Evolutionary conservation across 1,284 basidiomycete genomes (phyloP).

Genomic region (Coniophora puteana): DNA sequence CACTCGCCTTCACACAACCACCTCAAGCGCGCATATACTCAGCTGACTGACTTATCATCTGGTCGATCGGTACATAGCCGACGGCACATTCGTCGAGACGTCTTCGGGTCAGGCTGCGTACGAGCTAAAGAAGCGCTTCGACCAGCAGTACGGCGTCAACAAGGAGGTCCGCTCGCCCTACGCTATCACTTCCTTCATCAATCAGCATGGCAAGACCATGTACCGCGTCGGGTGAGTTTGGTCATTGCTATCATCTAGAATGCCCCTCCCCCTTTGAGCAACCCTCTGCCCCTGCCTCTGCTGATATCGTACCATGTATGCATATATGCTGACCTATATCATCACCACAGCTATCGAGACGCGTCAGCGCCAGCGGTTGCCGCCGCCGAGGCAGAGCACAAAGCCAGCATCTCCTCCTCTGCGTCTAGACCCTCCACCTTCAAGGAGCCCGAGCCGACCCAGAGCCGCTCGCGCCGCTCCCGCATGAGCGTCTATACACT

Average conservation of each 20-base stretch:
- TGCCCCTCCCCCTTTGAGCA: background rate
- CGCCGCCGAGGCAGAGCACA: constrained; percentile 27
- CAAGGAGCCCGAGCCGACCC: too few species aligned
- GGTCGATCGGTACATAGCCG: constrained; percentile 43
- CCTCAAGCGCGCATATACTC: too few species aligned
- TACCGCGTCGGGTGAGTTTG: constrained; percentile 71
- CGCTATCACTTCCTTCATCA: constrained; percentile 72
- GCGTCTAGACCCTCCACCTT: constrained; percentile 17
- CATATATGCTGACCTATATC: constrained; percentile 5
- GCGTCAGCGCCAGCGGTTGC: constrained; percentile 44
- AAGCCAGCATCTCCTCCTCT: constrained; percentile 25
- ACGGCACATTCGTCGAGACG: constrained; percentile 75
- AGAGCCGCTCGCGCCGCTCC: constrained; percentile 42
- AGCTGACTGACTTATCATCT: constrained; percentile 6
- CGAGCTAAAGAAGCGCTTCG: constrained; percentile 71
- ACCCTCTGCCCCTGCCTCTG: constrained; percentile 5
- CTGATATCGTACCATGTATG: too few species aligned
- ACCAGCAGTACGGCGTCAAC: constrained; percentile 61
- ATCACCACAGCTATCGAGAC: constrained; percentile 44
- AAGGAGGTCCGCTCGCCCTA: constrained; percentile 69
- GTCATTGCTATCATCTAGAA: background rate
- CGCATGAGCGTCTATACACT: constrained; percentile 68
- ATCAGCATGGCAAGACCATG: constrained; percentile 72
- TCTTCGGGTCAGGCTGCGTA: constrained; percentile 68
- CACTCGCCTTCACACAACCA: too few species aligned